Conservation (phyloP, 2,329 filamentous ascomycete species). For the Colletotrichum ledebouriae region DNA sequence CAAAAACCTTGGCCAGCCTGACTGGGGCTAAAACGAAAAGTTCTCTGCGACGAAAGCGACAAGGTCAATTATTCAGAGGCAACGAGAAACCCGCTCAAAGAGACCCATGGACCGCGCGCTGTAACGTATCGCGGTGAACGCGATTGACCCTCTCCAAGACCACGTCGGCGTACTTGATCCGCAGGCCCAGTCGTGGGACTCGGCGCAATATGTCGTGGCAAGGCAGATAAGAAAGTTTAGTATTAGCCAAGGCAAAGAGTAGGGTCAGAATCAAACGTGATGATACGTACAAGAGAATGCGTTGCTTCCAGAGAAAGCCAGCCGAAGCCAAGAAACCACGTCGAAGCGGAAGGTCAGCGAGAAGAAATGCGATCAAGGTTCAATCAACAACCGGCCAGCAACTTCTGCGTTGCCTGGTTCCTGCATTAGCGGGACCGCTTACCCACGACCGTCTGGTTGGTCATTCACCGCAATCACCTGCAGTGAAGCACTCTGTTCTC, state of each 20-base stretch:
- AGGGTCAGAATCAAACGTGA: not conserved
- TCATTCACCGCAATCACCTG: constrained; percentile 9
- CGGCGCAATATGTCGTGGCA: constrained; percentile 21
- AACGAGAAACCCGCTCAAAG: constrained; percentile 35
- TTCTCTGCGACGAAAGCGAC: constrained; percentile 16
- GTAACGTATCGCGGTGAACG: constrained; percentile 20
- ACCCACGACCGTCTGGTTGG: constrained; percentile 27
- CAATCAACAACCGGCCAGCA: not conserved
- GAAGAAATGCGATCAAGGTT: too few relatives aligned
- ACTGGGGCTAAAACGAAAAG: constrained; percentile 15
- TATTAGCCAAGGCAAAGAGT: not conserved
- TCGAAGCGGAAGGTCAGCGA: constrained; percentile 1
- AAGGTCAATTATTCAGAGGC: constrained; percentile 13
- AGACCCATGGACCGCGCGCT: constrained; percentile 15
- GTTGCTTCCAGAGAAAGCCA: not conserved
- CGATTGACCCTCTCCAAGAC: constrained; percentile 29
- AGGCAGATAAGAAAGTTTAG: not conserved
- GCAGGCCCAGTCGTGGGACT: constrained; percentile 26
- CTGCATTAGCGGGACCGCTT: constrained; percentile 39
- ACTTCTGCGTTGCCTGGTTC: constrained; percentile 36
- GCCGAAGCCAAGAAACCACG: constrained; percentile 7
- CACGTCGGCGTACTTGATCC: constrained; percentile 32
- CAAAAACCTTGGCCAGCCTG: constrained; percentile 17
- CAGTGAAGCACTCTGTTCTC: constrained; percentile 21
- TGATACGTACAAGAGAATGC: not conserved